phyloP scores from a whole-genome alignment of 371 early-diverging fungal species.

The Circinella umbellata region DNA sequence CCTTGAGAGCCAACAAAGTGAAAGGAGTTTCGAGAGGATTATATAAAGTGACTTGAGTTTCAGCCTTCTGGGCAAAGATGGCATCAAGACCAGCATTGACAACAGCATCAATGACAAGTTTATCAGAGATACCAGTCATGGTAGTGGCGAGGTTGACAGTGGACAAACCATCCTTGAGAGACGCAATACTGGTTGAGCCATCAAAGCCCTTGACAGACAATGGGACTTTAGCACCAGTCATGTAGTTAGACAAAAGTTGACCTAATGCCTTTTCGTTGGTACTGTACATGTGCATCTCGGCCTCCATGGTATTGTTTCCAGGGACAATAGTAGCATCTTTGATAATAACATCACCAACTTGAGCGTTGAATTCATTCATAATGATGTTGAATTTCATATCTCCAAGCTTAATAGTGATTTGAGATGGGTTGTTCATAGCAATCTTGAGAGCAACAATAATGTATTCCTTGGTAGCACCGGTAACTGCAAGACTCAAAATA shows the following conservation, averaged over 20 bases:
- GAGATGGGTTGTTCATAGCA: slow-evolving; percentile 45
- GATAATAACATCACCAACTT: slow-evolving; percentile 43
- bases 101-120: slow-evolving; percentile 41
- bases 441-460: slow-evolving; percentile 13
- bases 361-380: slow-evolving; percentile 37
- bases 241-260: slow-evolving; percentile 37
- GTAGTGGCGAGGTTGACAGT: slow-evolving; percentile 47
- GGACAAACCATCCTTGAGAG: slow-evolving; percentile 48
- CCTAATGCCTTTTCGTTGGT: slow-evolving; percentile 27
- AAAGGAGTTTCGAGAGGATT: slow-evolving; percentile 46
- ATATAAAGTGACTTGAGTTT: slow-evolving; percentile 39
- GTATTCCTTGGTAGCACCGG: slow-evolving; percentile 40
- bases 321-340: slow-evolving; percentile 50
- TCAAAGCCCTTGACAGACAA: slow-evolving; percentile 47
- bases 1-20: slow-evolving; percentile 34
- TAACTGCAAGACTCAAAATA: slow-evolving; percentile 45
- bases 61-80: slow-evolving; percentile 19
- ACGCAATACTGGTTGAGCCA: slow-evolving; percentile 45
- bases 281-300: slow-evolving; percentile 45
- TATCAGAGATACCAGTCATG: slow-evolving; percentile 50
- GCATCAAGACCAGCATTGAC: slow-evolving; percentile 33
- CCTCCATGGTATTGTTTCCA: slow-evolving; percentile 48
- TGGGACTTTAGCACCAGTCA: slow-evolving; percentile 46
- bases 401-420: slow-evolving; percentile 57
- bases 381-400: slow-evolving; percentile 50